These are phyloP conservation scores for Ceratorhiza oryzae-sativae DNA, from an alignment of 1,284 basidiomycete genomes.

Conservation along the genomic window DNA sequence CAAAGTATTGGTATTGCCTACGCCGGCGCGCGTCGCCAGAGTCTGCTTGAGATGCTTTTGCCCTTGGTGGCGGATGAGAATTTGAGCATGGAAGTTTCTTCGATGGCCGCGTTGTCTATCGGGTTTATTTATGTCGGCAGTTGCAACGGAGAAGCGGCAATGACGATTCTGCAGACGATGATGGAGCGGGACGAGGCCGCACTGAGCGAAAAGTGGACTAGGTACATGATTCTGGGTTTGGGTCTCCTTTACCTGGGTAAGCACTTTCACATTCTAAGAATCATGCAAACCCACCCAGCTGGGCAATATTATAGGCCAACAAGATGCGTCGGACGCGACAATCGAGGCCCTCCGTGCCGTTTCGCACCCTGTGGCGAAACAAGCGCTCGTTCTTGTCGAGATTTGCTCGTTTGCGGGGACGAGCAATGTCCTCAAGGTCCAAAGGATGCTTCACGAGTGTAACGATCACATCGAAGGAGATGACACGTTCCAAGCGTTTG, in stretches of 20 bases:
- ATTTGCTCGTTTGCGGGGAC: conserved; percentile 95
- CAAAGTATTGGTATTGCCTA: conserved; percentile 89
- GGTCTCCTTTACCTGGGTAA: conserved; percentile 90
- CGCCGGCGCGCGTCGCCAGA: conserved; percentile 89
- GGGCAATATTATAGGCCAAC: conserved; percentile 62
- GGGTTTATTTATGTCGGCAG: conserved; percentile 97
- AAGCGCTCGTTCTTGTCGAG: conserved; percentile 91
- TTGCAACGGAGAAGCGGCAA: conserved; percentile 91
- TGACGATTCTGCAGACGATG: conserved; percentile 88
- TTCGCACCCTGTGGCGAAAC: conserved; percentile 90
- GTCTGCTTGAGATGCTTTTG: conserved; percentile 79
- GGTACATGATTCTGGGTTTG: conserved; percentile 90
- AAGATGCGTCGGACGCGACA: conserved; percentile 93
- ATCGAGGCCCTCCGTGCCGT: conserved; percentile 96
- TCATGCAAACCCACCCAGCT: neutral
- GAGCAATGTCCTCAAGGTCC: conserved; percentile 94
- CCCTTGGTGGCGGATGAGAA: conserved; percentile 83
- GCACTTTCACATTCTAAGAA: conserved; percentile 45
- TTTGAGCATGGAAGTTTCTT: conserved; percentile 88
- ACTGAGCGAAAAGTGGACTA: conserved; percentile 90
- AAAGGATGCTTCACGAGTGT: conserved; percentile 92
- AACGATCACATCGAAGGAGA: conserved; percentile 86
- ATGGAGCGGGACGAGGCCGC: conserved; percentile 86
- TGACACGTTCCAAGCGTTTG: conserved; percentile 91
- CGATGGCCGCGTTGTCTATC: conserved; percentile 85